phyloP scores from a whole-genome alignment of 2,329 filamentous ascomycete genomes.

The Colletotrichum viniferum region DNA sequence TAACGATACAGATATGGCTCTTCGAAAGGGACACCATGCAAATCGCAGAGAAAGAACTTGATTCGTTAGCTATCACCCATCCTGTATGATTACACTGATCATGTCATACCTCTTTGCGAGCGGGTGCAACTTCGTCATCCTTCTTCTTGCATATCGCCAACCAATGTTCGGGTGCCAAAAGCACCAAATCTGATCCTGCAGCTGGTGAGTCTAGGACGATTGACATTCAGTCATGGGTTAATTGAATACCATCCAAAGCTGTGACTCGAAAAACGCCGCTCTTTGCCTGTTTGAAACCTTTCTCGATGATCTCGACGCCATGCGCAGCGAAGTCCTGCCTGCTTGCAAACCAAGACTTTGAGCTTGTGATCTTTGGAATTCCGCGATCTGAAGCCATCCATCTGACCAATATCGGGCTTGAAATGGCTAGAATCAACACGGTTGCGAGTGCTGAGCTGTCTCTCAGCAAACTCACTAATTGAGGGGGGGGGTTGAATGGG shows the following conservation, averaged over 20 bases:
- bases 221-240: background rate
- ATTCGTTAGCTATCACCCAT: background rate
- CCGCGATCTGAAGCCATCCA: background rate
- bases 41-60: conserved; percentile 11
- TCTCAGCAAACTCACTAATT: background rate
- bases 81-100: fast-evolving
- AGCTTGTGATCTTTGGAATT: conserved; percentile 4
- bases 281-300: background rate
- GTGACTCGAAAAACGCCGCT: conserved; percentile 11
- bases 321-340: conserved; percentile 5
- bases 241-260: background rate
- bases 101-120: conserved; percentile 2
- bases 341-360: conserved; percentile 6
- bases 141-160: conserved; percentile 13
- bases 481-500: background rate
- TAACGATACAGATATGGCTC: conserved; percentile 8
- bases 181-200: conserved; percentile 6
- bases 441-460: background rate
- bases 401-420: background rate
- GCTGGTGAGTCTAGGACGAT: background rate
- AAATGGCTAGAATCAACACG: background rate
- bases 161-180: conserved; percentile 7
- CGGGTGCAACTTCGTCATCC: conserved; percentile 8
- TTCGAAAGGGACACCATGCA: conserved; percentile 11
- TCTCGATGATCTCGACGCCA: conserved; percentile 17